These are phyloP conservation scores for Rhizopus sp. DNA, from an alignment of 371 early-diverging fungal species.

Conservation along the genomic window DNA sequence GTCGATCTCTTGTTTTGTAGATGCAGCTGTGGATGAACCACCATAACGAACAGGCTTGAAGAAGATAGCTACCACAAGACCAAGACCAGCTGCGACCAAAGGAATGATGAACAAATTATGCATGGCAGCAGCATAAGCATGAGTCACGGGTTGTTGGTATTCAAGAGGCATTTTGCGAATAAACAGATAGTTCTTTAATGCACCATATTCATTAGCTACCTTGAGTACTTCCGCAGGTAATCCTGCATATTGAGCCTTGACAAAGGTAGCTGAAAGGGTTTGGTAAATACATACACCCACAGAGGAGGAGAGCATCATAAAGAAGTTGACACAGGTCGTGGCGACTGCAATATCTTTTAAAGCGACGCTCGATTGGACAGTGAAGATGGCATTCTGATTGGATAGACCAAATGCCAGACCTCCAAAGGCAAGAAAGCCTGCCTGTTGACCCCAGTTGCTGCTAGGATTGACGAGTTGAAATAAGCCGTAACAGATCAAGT, in stretches of 20 bases:
- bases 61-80: slow-evolving; percentile 51
- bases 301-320: slow-evolving; percentile 42
- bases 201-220: slow-evolving; percentile 29
- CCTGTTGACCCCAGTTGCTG: slow-evolving; percentile 42
- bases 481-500: slow-evolving; percentile 44
- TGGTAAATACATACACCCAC: slow-evolving; percentile 48
- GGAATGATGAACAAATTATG: slow-evolving; percentile 60
- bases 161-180: slow-evolving; percentile 38
- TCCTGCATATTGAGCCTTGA: slow-evolving; percentile 18
- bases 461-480: slow-evolving; percentile 41
- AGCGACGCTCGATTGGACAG: slow-evolving; percentile 55
- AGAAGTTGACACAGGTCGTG: slow-evolving; percentile 56
- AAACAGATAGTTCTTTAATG: slow-evolving; percentile 36
- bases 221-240: slow-evolving; percentile 24
- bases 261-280: slow-evolving; percentile 26
- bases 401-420: slow-evolving; percentile 63
- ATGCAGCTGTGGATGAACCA: slow-evolving; percentile 1
- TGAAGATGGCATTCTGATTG: slow-evolving; percentile 65
- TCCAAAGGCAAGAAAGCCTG: slow-evolving; percentile 41
- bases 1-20: slow-evolving; percentile 11
- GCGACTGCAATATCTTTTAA: slow-evolving; percentile 65
- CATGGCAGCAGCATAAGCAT: slow-evolving; percentile 61
- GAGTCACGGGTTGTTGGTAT: slow-evolving; percentile 43
- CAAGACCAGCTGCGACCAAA: slow-evolving; percentile 56
- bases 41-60: slow-evolving; percentile 44